Evolutionary conservation across 1,139 yeast species (phyloP).

Genomic region (Diutina neorugosa): DNA sequence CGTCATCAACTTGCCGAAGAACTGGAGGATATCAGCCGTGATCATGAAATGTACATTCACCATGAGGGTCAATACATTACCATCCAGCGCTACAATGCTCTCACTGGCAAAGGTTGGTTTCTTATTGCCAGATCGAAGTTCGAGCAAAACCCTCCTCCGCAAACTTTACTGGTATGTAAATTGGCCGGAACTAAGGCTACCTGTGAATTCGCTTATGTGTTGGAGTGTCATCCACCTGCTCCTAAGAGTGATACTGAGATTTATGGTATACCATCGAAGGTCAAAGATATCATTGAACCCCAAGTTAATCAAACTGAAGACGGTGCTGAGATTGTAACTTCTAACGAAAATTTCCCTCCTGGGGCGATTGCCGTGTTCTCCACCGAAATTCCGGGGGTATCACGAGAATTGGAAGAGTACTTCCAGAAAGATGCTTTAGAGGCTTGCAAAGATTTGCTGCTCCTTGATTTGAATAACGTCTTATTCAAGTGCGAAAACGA

Average conservation of each 20-base stretch:
- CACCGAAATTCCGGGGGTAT: constrained; percentile 54
- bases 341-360: constrained; percentile 54
- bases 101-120: constrained; percentile 82
- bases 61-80: constrained; percentile 91
- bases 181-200: constrained; percentile 58
- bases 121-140: constrained; percentile 83
- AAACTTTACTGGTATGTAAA: constrained; percentile 45
- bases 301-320: constrained; percentile 11
- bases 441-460: constrained; percentile 48
- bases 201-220: constrained; percentile 46
- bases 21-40: constrained; percentile 50
- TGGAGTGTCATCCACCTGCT: constrained; percentile 42
- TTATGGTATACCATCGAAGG: constrained; percentile 54
- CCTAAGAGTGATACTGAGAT: constrained; percentile 26
- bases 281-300: constrained; percentile 28
- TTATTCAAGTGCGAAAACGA: constrained; percentile 77
- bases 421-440: constrained; percentile 64
- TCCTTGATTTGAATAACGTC: constrained; percentile 64
- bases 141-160: constrained; percentile 17
- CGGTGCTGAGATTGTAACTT: constrained; percentile 36
- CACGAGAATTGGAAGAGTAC: constrained; percentile 42
- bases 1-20: constrained; percentile 53
- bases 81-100: constrained; percentile 73
- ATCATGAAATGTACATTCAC: constrained; percentile 88
- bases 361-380: constrained; percentile 83